These are phyloP conservation scores for Wakefieldia striispora DNA, from an alignment of 768 basidiomycete species.

Conservation along the genomic window DNA sequence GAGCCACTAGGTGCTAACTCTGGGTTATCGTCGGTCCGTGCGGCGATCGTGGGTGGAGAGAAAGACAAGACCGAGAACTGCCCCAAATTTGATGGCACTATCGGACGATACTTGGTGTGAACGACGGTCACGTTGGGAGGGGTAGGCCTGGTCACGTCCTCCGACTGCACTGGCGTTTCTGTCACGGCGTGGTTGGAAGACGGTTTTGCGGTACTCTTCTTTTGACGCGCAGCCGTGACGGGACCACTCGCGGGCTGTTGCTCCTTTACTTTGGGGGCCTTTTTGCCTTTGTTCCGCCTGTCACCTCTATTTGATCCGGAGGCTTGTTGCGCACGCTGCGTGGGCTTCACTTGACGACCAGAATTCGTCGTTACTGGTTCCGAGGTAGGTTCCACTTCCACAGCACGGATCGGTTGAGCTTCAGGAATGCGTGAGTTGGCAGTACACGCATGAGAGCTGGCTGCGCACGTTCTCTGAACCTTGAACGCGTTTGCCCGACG, in stretches of 20 bases:
- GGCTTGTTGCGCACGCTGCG: conserved; percentile 18
- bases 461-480: conserved; percentile 26
- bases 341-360: conserved; percentile 24
- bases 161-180: background rate
- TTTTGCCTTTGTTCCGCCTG: conserved; percentile 3
- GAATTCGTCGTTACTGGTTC: conserved; percentile 19
- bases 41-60: background rate
- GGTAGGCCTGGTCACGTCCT: background rate
- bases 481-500: conserved; percentile 22
- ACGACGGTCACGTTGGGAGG: background rate
- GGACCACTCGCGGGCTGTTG: background rate
- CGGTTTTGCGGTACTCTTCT: background rate
- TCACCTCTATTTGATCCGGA: background rate
- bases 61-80: conserved; percentile 1
- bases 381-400: conserved; percentile 1
- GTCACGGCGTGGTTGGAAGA: background rate
- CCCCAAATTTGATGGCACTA: conserved; percentile 14
- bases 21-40: background rate
- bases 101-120: conserved; percentile 1
- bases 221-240: background rate
- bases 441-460: background rate
- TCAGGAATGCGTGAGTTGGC: conserved; percentile 3
- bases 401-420: conserved; percentile 14
- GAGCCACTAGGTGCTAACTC: background rate
- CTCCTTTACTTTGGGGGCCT: background rate